phyloP scores from a whole-genome alignment of 257 asterid genomes.

The Fraxinus quadrangulata region DNA sequence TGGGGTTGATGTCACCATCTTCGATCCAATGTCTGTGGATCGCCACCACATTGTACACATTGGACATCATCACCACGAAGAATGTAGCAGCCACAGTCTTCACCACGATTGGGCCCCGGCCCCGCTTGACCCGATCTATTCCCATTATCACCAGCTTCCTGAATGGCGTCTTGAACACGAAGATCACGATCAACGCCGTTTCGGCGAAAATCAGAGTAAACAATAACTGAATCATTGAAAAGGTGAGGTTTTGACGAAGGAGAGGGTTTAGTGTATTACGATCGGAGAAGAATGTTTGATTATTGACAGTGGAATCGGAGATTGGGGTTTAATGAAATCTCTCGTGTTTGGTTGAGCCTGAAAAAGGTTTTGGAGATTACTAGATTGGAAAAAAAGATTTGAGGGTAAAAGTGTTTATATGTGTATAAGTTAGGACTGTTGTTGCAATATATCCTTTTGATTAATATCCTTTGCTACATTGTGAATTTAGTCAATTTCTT shows the following conservation, averaged over 20 bases:
- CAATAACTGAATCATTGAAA: constrained; percentile 40
- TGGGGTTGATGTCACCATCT: constrained; percentile 46
- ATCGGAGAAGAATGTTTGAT: not conserved
- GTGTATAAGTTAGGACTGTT: not conserved
- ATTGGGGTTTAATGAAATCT: not conserved
- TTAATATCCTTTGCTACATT: not conserved
- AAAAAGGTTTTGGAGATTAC: not conserved
- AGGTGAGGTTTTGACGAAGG: not conserved
- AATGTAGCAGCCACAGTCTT: constrained; percentile 46
- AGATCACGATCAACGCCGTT: constrained; percentile 43
- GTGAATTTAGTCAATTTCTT: not conserved
- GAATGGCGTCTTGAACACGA: constrained; percentile 53
- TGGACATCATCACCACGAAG: constrained; percentile 44
- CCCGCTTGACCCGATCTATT: constrained; percentile 46
- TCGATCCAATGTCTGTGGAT: constrained; percentile 39
- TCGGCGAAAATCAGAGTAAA: constrained; percentile 43
- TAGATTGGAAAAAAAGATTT: too few species aligned
- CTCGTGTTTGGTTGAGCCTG: not conserved
- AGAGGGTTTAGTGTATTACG: not conserved
- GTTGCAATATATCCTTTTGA: not conserved
- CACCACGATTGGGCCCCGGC: constrained; percentile 44
- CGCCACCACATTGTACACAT: constrained; percentile 36
- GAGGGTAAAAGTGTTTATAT: not conserved
- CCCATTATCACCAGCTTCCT: constrained; percentile 51
- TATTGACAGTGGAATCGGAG: not conserved